A percentile compares a stretch with the other conserved stretches of the same genome.
phyloP scores from a whole-genome alignment of 768 basidiomycete species.

The Mycena pura region DNA sequence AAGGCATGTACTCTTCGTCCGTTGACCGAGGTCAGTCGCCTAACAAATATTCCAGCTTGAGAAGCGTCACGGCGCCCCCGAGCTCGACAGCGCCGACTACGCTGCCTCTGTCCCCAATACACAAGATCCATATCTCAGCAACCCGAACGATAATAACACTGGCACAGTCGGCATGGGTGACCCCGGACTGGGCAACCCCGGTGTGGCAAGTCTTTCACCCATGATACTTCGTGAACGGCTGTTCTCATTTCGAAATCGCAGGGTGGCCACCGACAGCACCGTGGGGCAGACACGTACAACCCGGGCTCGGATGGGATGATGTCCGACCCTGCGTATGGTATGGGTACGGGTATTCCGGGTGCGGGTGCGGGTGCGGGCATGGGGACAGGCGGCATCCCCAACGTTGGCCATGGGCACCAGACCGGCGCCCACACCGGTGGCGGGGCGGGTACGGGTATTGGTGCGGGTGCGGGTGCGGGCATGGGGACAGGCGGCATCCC shows the following conservation, averaged over 20 bases:
- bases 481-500: constrained; percentile 15
- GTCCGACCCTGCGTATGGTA: constrained; percentile 1
- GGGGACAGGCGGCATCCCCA: neutral
- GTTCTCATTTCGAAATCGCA: neutral
- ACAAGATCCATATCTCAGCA: neutral
- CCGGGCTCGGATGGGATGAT: constrained; percentile 6
- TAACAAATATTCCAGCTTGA: constrained; percentile 7
- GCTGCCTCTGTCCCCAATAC: neutral
- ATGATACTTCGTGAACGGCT: neutral
- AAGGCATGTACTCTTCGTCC: neutral
- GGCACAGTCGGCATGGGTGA: constrained; percentile 3
- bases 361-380: neutral
- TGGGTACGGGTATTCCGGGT: neutral
- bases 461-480: neutral
- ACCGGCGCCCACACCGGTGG: constrained; percentile 8
- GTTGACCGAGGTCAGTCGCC: neutral
- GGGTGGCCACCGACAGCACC: constrained; percentile 8
- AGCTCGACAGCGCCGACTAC: neutral
- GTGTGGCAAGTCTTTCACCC: neutral
- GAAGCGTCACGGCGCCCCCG: neutral
- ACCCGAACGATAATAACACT: neutral
- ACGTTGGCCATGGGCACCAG: neutral
- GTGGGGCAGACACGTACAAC: neutral
- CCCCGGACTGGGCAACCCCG: neutral
- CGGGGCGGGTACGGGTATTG: constrained; percentile 8